Conservation (phyloP, 148 eudicot genomes). For the Rhododendron molle region DNA sequence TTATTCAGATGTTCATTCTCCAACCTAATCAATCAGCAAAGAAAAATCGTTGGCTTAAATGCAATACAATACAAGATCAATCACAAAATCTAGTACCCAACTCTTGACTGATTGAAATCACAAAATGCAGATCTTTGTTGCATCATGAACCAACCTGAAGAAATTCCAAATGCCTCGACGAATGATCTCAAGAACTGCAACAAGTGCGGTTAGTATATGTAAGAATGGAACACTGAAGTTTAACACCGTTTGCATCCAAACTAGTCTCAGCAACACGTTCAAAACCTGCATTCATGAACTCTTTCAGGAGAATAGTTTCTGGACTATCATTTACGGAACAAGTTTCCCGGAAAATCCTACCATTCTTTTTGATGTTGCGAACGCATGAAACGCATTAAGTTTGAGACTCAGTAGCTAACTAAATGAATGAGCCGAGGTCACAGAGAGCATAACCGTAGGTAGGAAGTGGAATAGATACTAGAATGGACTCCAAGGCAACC, state of each 20-base stretch:
- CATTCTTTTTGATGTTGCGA: neutral
- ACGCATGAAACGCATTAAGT: neutral
- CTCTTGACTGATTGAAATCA: neutral
- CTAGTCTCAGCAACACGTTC: constrained; percentile 62
- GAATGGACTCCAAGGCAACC: no score
- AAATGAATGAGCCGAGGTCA: no score
- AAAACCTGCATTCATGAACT: constrained; percentile 35
- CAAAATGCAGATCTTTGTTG: neutral
- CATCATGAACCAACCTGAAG: constrained; percentile 61
- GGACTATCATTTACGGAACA: neutral
- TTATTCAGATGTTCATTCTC: constrained; percentile 1
- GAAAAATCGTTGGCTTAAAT: neutral
- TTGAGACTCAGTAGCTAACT: neutral
- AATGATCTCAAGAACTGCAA: constrained; percentile 68
- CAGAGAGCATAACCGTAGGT: no score
- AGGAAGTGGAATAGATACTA: no score
- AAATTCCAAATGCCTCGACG: constrained; percentile 93
- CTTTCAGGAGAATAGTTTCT: neutral
- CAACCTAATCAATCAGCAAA: constrained; percentile 1
- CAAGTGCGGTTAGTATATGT: constrained; percentile 39
- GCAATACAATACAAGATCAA: neutral
- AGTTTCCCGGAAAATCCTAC: neutral
- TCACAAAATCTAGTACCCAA: neutral
- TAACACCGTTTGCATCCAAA: constrained; percentile 75
- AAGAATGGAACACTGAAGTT: constrained; percentile 43